Base-by-base conservation (phyloP, 345 rosid genomes). In the Sonneratia caseolaris region DNA sequence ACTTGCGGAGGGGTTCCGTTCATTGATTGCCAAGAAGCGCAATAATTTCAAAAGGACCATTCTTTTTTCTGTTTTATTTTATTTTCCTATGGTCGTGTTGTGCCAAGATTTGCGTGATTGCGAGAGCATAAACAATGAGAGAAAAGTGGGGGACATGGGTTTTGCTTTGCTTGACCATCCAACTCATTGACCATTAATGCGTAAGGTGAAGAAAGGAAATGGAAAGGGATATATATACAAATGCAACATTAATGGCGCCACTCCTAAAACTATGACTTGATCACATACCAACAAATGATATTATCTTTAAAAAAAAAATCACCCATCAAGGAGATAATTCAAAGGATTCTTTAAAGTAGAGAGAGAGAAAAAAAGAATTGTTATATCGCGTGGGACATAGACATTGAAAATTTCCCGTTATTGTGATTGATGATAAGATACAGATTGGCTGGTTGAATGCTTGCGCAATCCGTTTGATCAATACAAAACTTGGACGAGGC, bases 11-110 rank as follows among this genome's bases (percentile, higher is more conserved):
- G 65, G n/a, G 14, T 62, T 35, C 38, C 38, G 14, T 62, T 62
- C 66, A 35, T 35, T 62, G 27, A 62, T 62, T 62, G 66, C 37
- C 66, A 62, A 62, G 66, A 62, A 27, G 32, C 66, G 38, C 66
- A 62, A 62, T 62, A 62, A 62, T 62, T 62, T 62, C 66, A 62
- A 13, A 13, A 62, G 14, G 45, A 42, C 19, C 37, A 62, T 47
- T 47, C 9, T 47, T 13, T 13, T 47, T 9, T 42, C 45, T 42
- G 8, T 47, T 47, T 8, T 47, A 13, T 47, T 13, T 47, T 24
- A 27, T 62, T 27, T 62, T 35, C 32, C 13, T 35, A 7, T 59
- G 43, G 43, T 40, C 43, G 9, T 1, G 7, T 47, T 35, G 27
- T 24, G 37, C 19, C 37, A 32, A 27, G 19, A 0, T 62, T 15